phyloP scores from a whole-genome alignment of 768 basidiomycete genomes.

The Termitomyces sp. region DNA sequence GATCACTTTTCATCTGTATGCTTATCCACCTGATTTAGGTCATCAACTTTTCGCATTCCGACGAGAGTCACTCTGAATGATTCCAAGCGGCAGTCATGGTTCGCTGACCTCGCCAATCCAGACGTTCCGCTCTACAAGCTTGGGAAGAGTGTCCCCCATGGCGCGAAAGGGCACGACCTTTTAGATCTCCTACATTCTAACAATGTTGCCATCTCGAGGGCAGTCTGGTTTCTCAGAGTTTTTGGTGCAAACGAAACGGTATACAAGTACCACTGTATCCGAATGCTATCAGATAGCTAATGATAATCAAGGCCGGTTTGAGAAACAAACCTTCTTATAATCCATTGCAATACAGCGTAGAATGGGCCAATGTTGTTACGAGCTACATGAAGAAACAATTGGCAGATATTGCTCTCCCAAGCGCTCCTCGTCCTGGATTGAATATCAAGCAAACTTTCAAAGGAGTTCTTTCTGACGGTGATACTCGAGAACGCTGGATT shows the following conservation, averaged over 20 bases:
- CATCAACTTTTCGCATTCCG: constrained; percentile 74
- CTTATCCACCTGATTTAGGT: constrained; percentile 29
- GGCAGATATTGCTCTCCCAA: constrained; percentile 73
- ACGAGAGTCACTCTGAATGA: constrained; percentile 81
- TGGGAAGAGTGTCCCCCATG: constrained; percentile 83
- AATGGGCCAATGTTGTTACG: constrained; percentile 82
- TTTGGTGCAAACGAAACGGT: constrained; percentile 88
- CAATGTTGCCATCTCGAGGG: constrained; percentile 74
- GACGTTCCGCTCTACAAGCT: constrained; percentile 77
- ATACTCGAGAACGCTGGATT: constrained; percentile 72
- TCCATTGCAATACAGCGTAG: constrained; percentile 78
- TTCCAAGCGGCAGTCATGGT: constrained; percentile 77
- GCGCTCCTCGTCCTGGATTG: constrained; percentile 67
- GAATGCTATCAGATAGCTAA: constrained; percentile 1
- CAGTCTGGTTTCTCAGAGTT: constrained; percentile 85
- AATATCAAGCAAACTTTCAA: constrained; percentile 86
- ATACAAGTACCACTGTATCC: constrained; percentile 1
- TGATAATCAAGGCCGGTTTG: constrained; percentile 48
- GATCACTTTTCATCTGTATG: neutral
- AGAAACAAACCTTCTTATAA: constrained; percentile 79
- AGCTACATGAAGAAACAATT: constrained; percentile 83
- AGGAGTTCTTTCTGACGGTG: constrained; percentile 68
- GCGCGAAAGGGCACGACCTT: constrained; percentile 80
- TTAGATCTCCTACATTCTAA: constrained; percentile 75
- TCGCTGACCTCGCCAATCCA: constrained; percentile 77